Conservation (phyloP, 441 rosid species). For the Populus tomentosa region DNA sequence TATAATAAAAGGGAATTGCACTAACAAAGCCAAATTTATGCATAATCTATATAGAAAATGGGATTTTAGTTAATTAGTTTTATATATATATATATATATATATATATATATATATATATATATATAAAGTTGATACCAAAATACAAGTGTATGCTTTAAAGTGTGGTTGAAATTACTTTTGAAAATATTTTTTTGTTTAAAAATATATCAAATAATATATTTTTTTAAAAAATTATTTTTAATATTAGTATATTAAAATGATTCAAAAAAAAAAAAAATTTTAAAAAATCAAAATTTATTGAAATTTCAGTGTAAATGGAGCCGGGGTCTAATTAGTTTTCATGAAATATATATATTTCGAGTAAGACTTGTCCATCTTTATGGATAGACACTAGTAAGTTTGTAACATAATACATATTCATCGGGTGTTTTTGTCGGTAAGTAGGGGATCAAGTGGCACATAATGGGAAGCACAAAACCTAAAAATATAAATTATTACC, state of each 20-base stretch:
- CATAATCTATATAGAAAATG: neutral
- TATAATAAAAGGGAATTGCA: conserved; percentile 37
- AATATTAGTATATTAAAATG: no score
- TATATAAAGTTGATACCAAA: neutral
- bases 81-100: neutral
- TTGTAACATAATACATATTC: conserved; percentile 2
- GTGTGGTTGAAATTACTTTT: no score
- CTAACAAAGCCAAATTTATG: conserved; percentile 26
- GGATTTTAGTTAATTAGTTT: neutral
- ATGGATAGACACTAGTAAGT: neutral
- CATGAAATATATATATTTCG: neutral
- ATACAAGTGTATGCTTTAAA: no score
- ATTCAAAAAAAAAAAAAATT: no score
- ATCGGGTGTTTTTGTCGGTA: conserved; percentile 30
- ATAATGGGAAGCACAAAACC: neutral
- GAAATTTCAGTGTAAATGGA: no score
- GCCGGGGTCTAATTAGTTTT: neutral
- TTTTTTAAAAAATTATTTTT: no score
- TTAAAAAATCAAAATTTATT: no score
- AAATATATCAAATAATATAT: no score
- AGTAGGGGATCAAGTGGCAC: conserved; percentile 35
- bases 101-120: neutral
- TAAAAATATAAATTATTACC: neutral
- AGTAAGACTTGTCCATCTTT: neutral
- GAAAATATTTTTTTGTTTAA: no score